Conservation (phyloP, 805 yeast genomes). For the Debaryomyces prosopidis region DNA sequence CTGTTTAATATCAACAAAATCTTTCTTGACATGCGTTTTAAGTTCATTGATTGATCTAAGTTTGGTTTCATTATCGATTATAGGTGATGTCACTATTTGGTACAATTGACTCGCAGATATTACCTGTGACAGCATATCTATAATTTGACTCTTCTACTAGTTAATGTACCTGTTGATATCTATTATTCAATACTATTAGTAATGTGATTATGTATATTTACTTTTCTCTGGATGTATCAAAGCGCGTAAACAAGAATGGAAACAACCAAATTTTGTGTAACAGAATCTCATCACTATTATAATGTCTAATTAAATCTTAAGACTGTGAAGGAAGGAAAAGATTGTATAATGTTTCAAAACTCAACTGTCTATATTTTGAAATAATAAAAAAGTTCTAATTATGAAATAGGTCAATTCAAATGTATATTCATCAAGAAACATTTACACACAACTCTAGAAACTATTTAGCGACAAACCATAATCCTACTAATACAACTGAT, state of each 20-base stretch:
- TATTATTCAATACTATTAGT: neutral
- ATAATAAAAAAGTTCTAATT: no score
- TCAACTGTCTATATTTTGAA: no score
- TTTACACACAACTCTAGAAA: neutral
- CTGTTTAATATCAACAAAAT: slow-evolving; percentile 48
- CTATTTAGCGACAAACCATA: slow-evolving; percentile 22
- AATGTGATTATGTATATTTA: neutral
- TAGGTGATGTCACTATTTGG: slow-evolving; percentile 15
- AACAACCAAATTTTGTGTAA: neutral
- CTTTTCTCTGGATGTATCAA: neutral
- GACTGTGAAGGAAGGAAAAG: no score
- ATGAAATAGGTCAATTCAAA: no score
- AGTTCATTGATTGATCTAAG: slow-evolving; percentile 29
- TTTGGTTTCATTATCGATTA: slow-evolving; percentile 8
- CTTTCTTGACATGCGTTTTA: slow-evolving; percentile 57
- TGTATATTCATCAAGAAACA: no score
- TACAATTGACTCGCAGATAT: slow-evolving; percentile 19
- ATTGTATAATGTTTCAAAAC: no score
- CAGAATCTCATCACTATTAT: neutral
- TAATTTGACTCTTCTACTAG: neutral
- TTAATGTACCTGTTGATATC: neutral
- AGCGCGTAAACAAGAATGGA: neutral
- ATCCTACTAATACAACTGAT: slow-evolving; percentile 16
- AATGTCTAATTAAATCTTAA: no score
- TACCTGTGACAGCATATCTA: neutral